Base-by-base conservation (phyloP, 805 yeast species). In the Candida ascalaphidarum region DNA sequence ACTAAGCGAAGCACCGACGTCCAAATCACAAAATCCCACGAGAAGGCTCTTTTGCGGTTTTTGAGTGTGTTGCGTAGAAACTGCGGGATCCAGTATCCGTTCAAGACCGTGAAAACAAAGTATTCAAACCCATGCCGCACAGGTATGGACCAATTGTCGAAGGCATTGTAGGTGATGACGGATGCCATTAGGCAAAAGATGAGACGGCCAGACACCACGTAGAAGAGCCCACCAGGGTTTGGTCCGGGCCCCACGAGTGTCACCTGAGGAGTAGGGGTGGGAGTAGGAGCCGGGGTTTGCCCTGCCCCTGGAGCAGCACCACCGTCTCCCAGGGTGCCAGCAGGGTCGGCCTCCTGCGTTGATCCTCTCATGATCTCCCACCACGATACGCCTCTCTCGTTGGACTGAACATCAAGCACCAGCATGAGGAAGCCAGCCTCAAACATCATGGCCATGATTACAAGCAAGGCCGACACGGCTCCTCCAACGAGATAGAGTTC, bases 21-120 rank as follows among this genome's bases (percentile, higher is more conserved):
- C 0, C 86, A 82, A 7, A 77, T 15, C n/a, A 85, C 69, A 41
- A 81, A 88, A 35, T 70, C 74, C 88, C 94, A 82, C 21, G 66
- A 55, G 37, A 85, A 73, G 10, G 58, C 42, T 3, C 81, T 74
- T 31, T 71, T 64, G 31, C 84, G 65, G 13, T 88, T 89, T 29
- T 83, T 67, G 17, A 77, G 49, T 3, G 77, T 71, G 47, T 85
- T 84, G 48, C 96, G 65, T 41, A 76, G 77, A 23, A 83, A 78
- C 51, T 88, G 97, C 2, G 96, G 96, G 11, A 82, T 40, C 96
- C 96, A 86, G 40, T 71, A 78, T 2, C 94, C 81, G 48, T 76
- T 81, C 17, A 79, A 41, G 1, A 65, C 27, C 2, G 75, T 34
- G 7, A 79, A 48, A 2, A 70, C 54, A 4, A 68, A 28, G 31